phyloP scores from a whole-genome alignment of 768 basidiomycete genomes.

The Tylopilus sp. region DNA sequence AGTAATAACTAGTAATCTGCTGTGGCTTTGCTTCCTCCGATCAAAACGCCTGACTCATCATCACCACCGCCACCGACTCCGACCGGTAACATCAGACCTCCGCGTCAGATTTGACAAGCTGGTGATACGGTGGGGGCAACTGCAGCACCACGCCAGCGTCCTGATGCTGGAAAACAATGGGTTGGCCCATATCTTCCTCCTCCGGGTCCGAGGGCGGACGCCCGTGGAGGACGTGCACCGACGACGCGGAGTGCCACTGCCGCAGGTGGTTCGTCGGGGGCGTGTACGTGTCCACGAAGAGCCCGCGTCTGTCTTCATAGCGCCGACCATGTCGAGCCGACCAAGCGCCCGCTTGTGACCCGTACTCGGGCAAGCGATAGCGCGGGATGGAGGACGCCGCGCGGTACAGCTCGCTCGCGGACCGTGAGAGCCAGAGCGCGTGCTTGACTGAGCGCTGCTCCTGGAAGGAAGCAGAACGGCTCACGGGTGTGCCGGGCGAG shows the following conservation, averaged over 20 bases:
- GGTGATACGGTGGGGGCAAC: slow-evolving; percentile 27
- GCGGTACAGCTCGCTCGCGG: slow-evolving; percentile 23
- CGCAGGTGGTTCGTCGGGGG: slow-evolving; percentile 15
- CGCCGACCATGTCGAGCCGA: background rate
- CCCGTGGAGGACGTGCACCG: background rate
- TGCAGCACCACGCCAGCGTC: slow-evolving; percentile 19
- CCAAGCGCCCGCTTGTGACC: background rate
- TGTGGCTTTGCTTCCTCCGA: background rate
- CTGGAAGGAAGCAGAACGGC: slow-evolving; percentile 1
- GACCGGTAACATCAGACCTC: background rate
- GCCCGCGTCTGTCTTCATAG: background rate
- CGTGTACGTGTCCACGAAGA: background rate
- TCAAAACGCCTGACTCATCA: background rate
- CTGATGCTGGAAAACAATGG: slow-evolving; percentile 17
- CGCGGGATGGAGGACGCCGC: background rate
- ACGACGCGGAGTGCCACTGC: slow-evolving; percentile 20
- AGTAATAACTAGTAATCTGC: no score
- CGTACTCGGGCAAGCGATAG: background rate
- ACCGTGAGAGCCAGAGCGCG: slow-evolving; percentile 16
- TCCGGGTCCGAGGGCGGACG: background rate
- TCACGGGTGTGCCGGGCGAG: background rate
- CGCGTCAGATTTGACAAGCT: background rate
- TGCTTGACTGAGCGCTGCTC: slow-evolving; percentile 12
- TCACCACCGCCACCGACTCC: background rate
- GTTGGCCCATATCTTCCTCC: background rate